Evolutionary conservation across 768 basidiomycete genomes (phyloP), one percentile per base, ranked within the genome.

Genomic region (Hericium rajendrae): DNA sequence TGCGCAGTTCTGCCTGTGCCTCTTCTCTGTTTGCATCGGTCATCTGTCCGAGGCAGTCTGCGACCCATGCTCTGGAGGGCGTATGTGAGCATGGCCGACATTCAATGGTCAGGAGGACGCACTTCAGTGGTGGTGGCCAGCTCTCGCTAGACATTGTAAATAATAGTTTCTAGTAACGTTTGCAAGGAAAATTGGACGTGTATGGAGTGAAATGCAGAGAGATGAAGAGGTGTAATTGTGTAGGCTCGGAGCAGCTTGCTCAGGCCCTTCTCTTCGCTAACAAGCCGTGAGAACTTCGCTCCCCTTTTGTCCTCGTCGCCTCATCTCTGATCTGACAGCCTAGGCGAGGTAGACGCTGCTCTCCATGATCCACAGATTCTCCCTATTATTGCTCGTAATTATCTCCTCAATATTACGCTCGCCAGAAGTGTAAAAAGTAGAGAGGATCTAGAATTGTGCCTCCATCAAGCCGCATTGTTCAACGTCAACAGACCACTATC

Each of bases 1-100:
- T 82, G 82, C 93, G 94, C 68, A 99, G 74, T 78, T 99, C 97
- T 59, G 87, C 80, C 67, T 94, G 91, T 20, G 94, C 94, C 64
- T 94, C 92, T 51, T 74, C 73, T 70, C 88, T 84, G 73, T 95
- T 97, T 53, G 78, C 72, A 62, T 94, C 88, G 16, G 90, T 90
- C 78, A 95, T 94, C 73, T 93, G 86, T 24, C 89, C 86, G 24
- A 98, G 77, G 68, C 91, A 95, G 72, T 85, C 86, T 67, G 94
- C 91, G 32, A 98, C 94, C 92, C 94, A 97, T 69, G 88, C 85
- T 74, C 94, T 98, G 68, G 15, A 66, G 16, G 54, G 57, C 9
- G 8, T 20, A 57, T 24, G 26, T 49, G 46, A n/a, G 59, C 55
- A 70, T 62, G 43, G 26, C 26, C 58, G 58, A 51, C 28, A 39